Conservation (phyloP, 2,329 filamentous ascomycete genomes). For the Chaetomiaceae sp. region DNA sequence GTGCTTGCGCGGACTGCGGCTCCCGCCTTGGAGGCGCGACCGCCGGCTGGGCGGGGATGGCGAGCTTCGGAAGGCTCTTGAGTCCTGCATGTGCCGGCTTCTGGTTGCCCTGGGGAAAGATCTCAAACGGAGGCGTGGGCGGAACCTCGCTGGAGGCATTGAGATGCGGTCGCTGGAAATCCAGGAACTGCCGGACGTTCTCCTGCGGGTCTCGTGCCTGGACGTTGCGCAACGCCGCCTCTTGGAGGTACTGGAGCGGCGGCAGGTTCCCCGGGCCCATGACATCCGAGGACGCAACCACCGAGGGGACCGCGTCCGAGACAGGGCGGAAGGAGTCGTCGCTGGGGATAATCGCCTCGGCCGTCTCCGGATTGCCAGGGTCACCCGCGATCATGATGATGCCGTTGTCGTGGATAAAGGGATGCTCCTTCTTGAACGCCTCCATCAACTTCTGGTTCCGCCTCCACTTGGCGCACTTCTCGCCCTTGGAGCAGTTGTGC, state of each 20-base stretch:
- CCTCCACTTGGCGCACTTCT: constrained; percentile 76
- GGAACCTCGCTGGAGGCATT: constrained; percentile 52
- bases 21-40: constrained; percentile 30
- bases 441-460: constrained; percentile 75
- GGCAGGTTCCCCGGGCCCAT: constrained; percentile 65
- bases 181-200: constrained; percentile 86
- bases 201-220: constrained; percentile 79
- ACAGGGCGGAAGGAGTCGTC: constrained; percentile 58
- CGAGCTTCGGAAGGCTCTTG: constrained; percentile 56
- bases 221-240: constrained; percentile 65
- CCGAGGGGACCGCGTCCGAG: constrained; percentile 73
- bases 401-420: constrained; percentile 59
- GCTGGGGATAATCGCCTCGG: constrained; percentile 50
- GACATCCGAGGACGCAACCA: constrained; percentile 87
- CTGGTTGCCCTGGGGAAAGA: constrained; percentile 45
- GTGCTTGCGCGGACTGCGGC: constrained; percentile 25
- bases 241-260: constrained; percentile 66
- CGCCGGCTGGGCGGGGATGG: constrained; percentile 46
- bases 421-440: constrained; percentile 70
- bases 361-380: constrained; percentile 70
- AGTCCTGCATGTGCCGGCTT: constrained; percentile 47
- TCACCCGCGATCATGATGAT: constrained; percentile 74
- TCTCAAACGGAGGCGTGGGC: constrained; percentile 65
- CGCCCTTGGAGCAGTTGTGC: constrained; percentile 80
- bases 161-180: constrained; percentile 65